Base-by-base conservation (phyloP, 2,329 filamentous ascomycete species). In the Cordyceps fumosorosea region DNA sequence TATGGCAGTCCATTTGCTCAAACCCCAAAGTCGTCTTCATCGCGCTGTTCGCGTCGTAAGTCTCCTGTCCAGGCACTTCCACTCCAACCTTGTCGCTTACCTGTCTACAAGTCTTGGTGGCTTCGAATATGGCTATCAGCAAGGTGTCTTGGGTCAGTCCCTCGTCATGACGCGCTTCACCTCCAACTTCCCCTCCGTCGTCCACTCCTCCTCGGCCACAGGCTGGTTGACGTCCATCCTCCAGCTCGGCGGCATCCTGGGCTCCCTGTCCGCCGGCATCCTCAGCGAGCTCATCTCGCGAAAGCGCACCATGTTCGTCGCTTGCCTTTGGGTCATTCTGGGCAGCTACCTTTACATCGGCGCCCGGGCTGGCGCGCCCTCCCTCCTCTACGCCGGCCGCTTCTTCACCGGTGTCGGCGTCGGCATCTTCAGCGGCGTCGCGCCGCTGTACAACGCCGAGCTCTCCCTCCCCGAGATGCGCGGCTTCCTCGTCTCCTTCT, bases 401-500 rank as follows among this genome's bases (percentile, higher is more conserved):
- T 80, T 81, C 66, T 75, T 81, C 59, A 81, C 79, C 2, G 80
- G 80, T 55, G 58, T 82, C 26, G 79, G 78, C 14, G 79, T 81
- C 3, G 80, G 80, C 3, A 74, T 74, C 0, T 79, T 81, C 64
- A 78, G 75, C 54, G 77, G 76, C 60, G 77, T 76, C 66, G 69
- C 70, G 7, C 79, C 79, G 1, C 66, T 81, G 0, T 82, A 82
- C 67, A 80, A 80, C 54, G 78, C 79, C 29, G 82, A 84, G 68
- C 73, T 80, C 5, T 80, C 82, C 1, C 80, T 85, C 11, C 86
- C 87, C 1, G 86, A 89, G 70, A 79, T 89, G n/a, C 78, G 87
- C 62, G 87, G 87, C 44, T 81, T 85, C 18, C 77, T 89, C 2
- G 84, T 89, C 16, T 84, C 82, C 6, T 77, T 89, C 10, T 86